These are phyloP conservation scores for Melastoma candidum DNA, from an alignment of 441 rosid species.

Conservation along the genomic window DNA sequence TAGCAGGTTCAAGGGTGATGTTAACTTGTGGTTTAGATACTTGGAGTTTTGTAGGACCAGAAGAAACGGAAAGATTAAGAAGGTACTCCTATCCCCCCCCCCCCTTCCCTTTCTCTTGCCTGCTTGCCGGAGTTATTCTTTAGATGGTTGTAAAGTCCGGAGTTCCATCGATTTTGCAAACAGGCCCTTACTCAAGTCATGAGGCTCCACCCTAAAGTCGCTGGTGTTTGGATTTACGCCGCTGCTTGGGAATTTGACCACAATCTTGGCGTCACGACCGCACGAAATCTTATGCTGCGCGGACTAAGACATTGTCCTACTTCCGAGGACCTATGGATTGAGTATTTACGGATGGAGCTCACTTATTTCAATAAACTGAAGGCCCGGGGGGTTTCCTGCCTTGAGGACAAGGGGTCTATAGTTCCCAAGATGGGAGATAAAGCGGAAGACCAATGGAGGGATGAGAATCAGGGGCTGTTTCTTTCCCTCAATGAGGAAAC, in stretches of 20 bases:
- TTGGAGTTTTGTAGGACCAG: conserved; percentile 68
- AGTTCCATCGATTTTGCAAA: conserved; percentile 1
- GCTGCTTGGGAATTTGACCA: conserved; percentile 95
- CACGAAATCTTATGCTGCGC: conserved; percentile 87
- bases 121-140: neutral
- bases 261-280: conserved; percentile 67
- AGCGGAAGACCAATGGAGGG: conserved; percentile 50
- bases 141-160: conserved; percentile 7
- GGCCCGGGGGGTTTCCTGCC: conserved; percentile 73
- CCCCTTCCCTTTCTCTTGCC: neutral
- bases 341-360: conserved; percentile 89
- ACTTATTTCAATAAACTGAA: conserved; percentile 78
- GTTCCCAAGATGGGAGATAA: conserved; percentile 25
- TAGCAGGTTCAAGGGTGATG: conserved; percentile 70
- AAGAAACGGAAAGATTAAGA: conserved; percentile 77
- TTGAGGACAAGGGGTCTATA: conserved; percentile 61
- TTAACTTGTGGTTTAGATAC: conserved; percentile 75
- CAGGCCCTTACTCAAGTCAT: conserved; percentile 80
- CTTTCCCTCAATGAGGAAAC: conserved; percentile 51
- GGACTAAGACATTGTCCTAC: conserved; percentile 72
- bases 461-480: conserved; percentile 51
- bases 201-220: conserved; percentile 79
- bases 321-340: conserved; percentile 86
- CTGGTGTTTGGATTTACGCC: conserved; percentile 92
- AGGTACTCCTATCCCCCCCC: conserved; percentile 29